phyloP scores from a whole-genome alignment of 495 filamentous ascomycete genomes.

The Tetracladium marchalianum region DNA sequence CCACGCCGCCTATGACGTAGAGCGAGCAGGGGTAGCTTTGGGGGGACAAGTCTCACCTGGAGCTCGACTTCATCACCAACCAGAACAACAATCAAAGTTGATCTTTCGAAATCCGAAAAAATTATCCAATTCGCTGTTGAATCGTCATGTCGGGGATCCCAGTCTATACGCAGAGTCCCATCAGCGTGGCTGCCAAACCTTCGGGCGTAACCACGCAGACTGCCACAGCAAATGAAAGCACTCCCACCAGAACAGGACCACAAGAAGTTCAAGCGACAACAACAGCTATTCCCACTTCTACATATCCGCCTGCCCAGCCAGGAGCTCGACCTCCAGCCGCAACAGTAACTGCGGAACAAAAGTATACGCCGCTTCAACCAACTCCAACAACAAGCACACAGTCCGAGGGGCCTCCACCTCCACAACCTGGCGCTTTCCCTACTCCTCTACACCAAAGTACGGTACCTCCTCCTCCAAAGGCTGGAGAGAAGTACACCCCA shows the following conservation, averaged over 20 bases:
- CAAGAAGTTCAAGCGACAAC: conserved; percentile 2
- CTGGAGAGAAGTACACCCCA: conserved; percentile 26
- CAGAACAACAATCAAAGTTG: too few species aligned
- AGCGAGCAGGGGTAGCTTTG: too few species aligned
- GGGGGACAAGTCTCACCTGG: too few species aligned
- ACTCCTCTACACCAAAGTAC: conserved; percentile 13
- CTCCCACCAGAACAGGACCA: neutral
- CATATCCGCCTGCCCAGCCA: conserved; percentile 15
- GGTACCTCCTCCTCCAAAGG: conserved; percentile 40
- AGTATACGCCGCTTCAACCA: conserved; percentile 14
- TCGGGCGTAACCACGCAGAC: conserved; percentile 30
- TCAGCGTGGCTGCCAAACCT: conserved; percentile 28
- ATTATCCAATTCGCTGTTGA: neutral
- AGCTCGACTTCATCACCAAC: too few species aligned
- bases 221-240: conserved; percentile 1
- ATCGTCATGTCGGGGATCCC: conserved; percentile 36
- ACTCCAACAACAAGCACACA: conserved; percentile 20
- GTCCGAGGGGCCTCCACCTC: conserved; percentile 25
- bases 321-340: conserved; percentile 12
- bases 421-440: conserved; percentile 42
- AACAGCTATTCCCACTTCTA: conserved; percentile 5
- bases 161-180: conserved; percentile 39
- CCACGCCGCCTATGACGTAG: too few species aligned
- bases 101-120: neutral
- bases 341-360: conserved; percentile 6